Evolutionary conservation across 2,329 filamentous ascomycete species (phyloP), one percentile per base, ranked within the genome.

Genomic region (Fusarium sp.): DNA sequence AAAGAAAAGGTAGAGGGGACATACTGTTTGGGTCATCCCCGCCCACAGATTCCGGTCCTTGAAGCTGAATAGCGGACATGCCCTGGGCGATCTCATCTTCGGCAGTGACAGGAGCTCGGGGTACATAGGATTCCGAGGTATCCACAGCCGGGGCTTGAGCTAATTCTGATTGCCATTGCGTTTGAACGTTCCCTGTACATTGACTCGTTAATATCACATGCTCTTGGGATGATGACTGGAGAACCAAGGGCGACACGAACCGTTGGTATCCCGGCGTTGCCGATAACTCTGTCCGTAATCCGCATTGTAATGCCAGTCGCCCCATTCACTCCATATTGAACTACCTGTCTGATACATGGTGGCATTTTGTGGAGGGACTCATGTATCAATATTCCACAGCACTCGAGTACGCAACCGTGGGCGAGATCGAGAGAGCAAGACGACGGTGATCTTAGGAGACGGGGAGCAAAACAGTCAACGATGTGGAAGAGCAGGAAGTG

Each of bases 301-400:
- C 15, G 27, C 23, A 27, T 74, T 73, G 71, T 71, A 79, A 16
- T 66, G 64, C 79, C 79, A 81, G 5, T 72, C 66, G 30, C 70
- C 71, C 73, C 74, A 76, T 36, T 60, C 58, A 56, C 66, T 57
- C 67, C 68, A 72, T 68, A 46, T 44, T 73, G 70, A 60, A 54
- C 67, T 65, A 62, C 61, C 66, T 62, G 71, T 65, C 57, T 66
- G 57, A 70, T 74, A 68, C 74, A 76, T 76, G 57, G 65, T 76
- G 66, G 74, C 74, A 76, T 76, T 62, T 75, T 76, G 72, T 60
- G 72, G 62, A 54, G 59, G 58, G 60, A 60, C 41, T 39, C 58
- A 47, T 37, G 43, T 54, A 61, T 64, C 36, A 61, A 44, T 43
- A 58, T 60, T 56, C 55, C 34, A 37, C 54, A 39, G 51, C 46